Conservation (phyloP, 148 eudicot genomes). For the Fagopyrum esculentum region DNA sequence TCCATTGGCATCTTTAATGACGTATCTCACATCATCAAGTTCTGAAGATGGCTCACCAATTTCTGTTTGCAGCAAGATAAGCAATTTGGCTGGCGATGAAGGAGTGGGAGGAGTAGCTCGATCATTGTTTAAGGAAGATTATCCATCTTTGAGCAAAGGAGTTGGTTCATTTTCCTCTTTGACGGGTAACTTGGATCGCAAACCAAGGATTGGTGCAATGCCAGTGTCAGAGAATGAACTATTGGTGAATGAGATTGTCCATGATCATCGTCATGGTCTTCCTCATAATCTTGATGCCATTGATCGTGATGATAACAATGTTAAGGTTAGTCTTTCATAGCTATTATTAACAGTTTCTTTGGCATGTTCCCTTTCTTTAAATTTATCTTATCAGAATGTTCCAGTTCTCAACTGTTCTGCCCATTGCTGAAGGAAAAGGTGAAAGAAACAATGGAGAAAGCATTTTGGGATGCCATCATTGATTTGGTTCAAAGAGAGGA, state of each 20-base stretch:
- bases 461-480: slow-evolving; percentile 84
- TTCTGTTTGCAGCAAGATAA: slow-evolving; percentile 27
- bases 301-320: slow-evolving; percentile 28
- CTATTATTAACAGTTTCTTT: not conserved
- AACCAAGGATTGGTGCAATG: slow-evolving; percentile 10
- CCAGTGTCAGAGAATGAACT: slow-evolving; percentile 54
- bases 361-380: not conserved
- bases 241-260: slow-evolving; percentile 75
- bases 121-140: slow-evolving; percentile 53
- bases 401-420: not conserved
- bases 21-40: slow-evolving; percentile 49
- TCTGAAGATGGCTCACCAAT: slow-evolving; percentile 34
- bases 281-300: slow-evolving; percentile 35
- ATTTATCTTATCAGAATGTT: slow-evolving; percentile 4
- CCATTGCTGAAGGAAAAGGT: slow-evolving; percentile 41
- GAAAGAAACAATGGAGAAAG: slow-evolving; percentile 77
- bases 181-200: slow-evolving; percentile 13
- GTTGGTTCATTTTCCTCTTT: slow-evolving; percentile 26
- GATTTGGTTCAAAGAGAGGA: slow-evolving; percentile 67
- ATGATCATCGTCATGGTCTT: slow-evolving; percentile 49
- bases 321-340: slow-evolving; percentile 44
- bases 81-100: slow-evolving; percentile 17
- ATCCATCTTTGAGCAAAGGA: slow-evolving; percentile 24
- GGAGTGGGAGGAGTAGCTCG: slow-evolving; percentile 51
- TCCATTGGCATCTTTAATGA: slow-evolving; percentile 46